Evolutionary conservation across 768 basidiomycete species (phyloP).

Genomic region (Russula vinacea): DNA sequence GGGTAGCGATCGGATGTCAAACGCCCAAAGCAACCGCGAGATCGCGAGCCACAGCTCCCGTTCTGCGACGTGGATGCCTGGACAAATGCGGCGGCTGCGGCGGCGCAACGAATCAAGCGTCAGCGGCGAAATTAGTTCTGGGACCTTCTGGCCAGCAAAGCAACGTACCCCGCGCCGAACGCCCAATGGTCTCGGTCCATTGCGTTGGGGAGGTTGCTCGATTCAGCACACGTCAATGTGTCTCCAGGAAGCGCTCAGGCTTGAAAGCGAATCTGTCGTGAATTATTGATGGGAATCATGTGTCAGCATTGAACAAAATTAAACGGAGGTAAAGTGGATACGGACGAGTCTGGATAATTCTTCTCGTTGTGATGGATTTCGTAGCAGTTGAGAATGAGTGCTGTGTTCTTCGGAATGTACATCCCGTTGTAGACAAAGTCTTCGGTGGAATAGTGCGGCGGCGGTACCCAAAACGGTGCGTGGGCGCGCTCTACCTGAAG

Average conservation of each 20-base stretch:
- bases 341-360: slow-evolving; percentile 42
- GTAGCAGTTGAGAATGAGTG: slow-evolving; percentile 34
- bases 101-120: background rate
- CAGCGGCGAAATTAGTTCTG: background rate
- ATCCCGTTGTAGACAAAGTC: slow-evolving; percentile 37
- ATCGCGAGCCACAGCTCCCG: slow-evolving; percentile 47
- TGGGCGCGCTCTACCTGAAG: slow-evolving; percentile 32
- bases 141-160: no score
- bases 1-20: slow-evolving; percentile 42
- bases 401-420: slow-evolving; percentile 36
- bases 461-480: slow-evolving; percentile 35
- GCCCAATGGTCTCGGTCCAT: slow-evolving; percentile 49
- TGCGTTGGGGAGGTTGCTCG: slow-evolving; percentile 37
- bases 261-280: slow-evolving; percentile 36
- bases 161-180: slow-evolving; percentile 47
- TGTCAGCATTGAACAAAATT: background rate
- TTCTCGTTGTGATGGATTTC: slow-evolving; percentile 34
- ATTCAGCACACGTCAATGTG: slow-evolving; percentile 41
- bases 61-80: slow-evolving; percentile 46
- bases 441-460: slow-evolving; percentile 35
- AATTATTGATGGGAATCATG: background rate
- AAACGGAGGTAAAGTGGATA: slow-evolving; percentile 23
- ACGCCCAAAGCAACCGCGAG: slow-evolving; percentile 49
- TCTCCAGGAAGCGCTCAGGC: slow-evolving; percentile 48
- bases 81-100: slow-evolving; percentile 41